Evolutionary conservation across 768 basidiomycete species (phyloP), one percentile per base, ranked within the genome.

Genomic region (Boletus sp.): DNA sequence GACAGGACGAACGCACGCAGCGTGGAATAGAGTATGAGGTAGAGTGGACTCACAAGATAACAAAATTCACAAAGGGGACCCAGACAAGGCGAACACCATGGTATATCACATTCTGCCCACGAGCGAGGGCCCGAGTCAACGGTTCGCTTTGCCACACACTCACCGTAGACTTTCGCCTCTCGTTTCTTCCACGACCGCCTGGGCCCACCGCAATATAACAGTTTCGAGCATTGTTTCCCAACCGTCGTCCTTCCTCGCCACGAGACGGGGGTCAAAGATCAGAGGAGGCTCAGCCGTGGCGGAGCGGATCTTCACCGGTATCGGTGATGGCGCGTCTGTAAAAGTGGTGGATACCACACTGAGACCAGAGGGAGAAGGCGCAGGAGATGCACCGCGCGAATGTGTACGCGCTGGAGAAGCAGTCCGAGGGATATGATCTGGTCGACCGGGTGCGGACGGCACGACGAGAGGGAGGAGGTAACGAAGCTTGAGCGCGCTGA

Each of bases 181-280:
- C 71, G 69, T 72, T 72, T 96, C 93, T 35, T 82, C 79, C 4
- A 90, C 80, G 7, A 85, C 84, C 29, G 78, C 83, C 23, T 76
- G 74, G 51, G 85, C 76, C 93, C 93, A 95, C 34, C 76, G 72
- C 39, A 80, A 44, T 11, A 93, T 70, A 0, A 82, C 77, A 21
- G 62, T 62, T 66, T 88, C 83, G 6, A 96, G 75, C 87, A 93
- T 90, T 25, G 74, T 73, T 52, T 91, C 85, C 93, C 93, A 96
- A 0, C 88, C 90, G 0, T 79, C 77, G 11, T 88, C 91, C 53
- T 77, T 82, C 54, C 82, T 76, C 29, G 91, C 93, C 3, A 94
- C 81, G 3, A 83, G 68, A 42, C 80, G 79, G 0, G 89, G 83
- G 63, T 94, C 90, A 57, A 96, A 94, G 5, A 76, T 51, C 30